phyloP scores from a whole-genome alignment of 805 yeast species.

The Myxozyma mucilagina region DNA sequence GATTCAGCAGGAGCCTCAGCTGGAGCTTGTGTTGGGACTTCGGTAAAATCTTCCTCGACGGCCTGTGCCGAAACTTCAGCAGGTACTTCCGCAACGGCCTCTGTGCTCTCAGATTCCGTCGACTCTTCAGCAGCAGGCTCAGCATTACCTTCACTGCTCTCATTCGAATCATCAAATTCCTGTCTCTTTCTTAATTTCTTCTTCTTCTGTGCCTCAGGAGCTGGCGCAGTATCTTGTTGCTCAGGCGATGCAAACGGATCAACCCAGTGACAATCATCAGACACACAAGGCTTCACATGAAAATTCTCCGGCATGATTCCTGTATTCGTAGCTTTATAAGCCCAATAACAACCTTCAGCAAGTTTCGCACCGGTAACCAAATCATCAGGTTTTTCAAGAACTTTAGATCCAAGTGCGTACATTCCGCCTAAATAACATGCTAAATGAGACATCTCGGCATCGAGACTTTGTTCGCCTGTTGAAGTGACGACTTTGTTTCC shows the following conservation, averaged over 20 bases:
- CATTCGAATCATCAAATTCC: neutral
- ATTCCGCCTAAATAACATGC: constrained; percentile 56
- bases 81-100: neutral
- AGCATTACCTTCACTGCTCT: neutral
- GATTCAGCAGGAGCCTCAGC: constrained; percentile 1
- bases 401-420: constrained; percentile 50
- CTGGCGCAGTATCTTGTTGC: neutral
- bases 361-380: constrained; percentile 47
- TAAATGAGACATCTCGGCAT: constrained; percentile 49
- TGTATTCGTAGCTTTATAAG: constrained; percentile 43
- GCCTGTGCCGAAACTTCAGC: neutral
- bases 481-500: constrained; percentile 35
- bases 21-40: too few relatives aligned
- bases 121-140: neutral
- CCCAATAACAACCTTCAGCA: constrained; percentile 52
- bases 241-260: constrained; percentile 1
- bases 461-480: constrained; percentile 34
- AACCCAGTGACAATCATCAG: constrained; percentile 18
- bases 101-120: neutral
- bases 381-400: constrained; percentile 45
- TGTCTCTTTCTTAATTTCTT: constrained; percentile 5
- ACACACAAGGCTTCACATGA: constrained; percentile 36
- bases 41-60: too few relatives aligned
- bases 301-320: constrained; percentile 51
- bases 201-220: neutral